Base-by-base conservation (phyloP, 2,329 filamentous ascomycete species). In the Drechslerella coelobrocha region DNA sequence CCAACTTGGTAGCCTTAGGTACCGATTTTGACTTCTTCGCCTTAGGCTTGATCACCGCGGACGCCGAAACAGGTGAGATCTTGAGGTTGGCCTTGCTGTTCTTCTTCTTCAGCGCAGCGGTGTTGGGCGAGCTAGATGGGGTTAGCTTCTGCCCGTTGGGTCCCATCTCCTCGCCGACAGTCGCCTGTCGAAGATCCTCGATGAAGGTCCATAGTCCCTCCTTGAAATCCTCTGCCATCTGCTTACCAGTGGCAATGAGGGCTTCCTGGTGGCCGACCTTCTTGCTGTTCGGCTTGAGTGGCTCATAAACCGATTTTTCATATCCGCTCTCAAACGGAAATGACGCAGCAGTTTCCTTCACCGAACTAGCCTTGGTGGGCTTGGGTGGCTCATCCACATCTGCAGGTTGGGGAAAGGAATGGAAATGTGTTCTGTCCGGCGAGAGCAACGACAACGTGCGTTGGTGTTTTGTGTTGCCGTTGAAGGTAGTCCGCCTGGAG, bases 171-270 rank as follows among this genome's bases (percentile, higher is more conserved):
- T 99, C 94, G 23, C 94, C 94, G 5, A 99, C 92, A 0, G 94
- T 96, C 12, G 93, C 95, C 79, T 97, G 94, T 74, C 92, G 85
- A 51, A 99, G 86, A 77, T 99, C 94, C 78, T 97, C 94, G 68
- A 96, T 87, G 79, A 99, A 99, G 0, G 91, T 96, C 86, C 90
- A 92, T 52, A 99, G 81, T 1, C 94, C 93, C 55, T 94, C 86
- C 78, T 88, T 91, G 78, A 99, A 87, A 79, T 97, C 94, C 68
- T 90, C 89, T 14, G 92, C 90, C 79, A 96, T 88, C 78, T 94
- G 90, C 77, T 92, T 92, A 68, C 82, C 81, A 60, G 81, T 85
- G 76, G 79, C 81, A 66, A 86, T 78, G 41, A 86, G 77, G n/a
- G 80, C 78, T 47, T 86, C 84, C 14, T 81, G 79, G 26, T 66